Evolutionary conservation across 2,329 filamentous ascomycete genomes (phyloP).

Genomic region (Metarhizium sp.): DNA sequence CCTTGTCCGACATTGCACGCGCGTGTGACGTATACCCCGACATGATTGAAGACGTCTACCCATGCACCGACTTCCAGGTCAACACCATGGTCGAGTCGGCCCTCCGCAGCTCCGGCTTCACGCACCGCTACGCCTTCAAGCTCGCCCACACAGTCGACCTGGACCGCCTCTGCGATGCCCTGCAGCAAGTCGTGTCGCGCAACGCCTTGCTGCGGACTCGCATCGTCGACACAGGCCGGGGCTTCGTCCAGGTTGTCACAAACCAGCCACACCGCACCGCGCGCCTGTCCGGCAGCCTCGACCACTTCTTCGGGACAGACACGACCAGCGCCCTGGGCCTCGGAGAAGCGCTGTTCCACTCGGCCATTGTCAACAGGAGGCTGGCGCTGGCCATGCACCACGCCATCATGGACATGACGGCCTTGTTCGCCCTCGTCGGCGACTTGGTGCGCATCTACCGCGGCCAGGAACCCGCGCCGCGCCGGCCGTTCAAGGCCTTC

Average conservation of each 20-base stretch:
- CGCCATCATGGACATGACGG: conserved; percentile 2
- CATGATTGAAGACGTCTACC: conserved; percentile 1
- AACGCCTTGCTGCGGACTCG: conserved; percentile 1
- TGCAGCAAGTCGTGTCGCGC: not conserved
- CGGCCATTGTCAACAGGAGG: not conserved
- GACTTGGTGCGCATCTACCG: not conserved
- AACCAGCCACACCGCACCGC: not conserved
- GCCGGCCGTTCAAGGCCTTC: conserved; percentile 4
- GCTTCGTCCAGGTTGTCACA: not conserved
- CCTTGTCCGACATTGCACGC: not conserved
- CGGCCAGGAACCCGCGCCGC: not conserved
- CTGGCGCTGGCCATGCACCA: conserved; percentile 1
- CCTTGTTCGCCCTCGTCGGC: not conserved
- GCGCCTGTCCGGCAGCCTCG: not conserved
- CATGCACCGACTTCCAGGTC: not conserved
- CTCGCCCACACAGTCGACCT: not conserved
- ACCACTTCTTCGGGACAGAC: not conserved
- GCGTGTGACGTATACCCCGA: not conserved
- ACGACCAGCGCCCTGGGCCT: not conserved
- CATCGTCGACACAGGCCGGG: not conserved
- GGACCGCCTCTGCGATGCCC: not conserved
- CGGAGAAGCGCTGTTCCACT: not conserved
- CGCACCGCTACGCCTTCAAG: not conserved
- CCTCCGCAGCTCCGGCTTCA: no score
- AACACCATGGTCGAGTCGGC: not conserved